Evolutionary conservation across 768 basidiomycete genomes (phyloP).

Genomic region (Trametopsis cervina): DNA sequence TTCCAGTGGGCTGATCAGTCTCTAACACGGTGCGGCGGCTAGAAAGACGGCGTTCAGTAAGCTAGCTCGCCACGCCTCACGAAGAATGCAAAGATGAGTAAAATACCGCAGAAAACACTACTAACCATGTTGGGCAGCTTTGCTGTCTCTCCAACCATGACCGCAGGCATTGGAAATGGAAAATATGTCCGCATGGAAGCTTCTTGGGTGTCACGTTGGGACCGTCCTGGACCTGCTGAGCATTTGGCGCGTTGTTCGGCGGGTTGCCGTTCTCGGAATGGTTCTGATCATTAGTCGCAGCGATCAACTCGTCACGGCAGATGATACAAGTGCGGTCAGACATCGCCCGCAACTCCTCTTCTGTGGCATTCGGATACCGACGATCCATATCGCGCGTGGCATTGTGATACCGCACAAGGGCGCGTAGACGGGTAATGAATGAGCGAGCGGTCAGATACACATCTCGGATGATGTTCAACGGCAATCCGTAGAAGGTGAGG

Average conservation of each 20-base stretch:
- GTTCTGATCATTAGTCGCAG: conserved; percentile 19
- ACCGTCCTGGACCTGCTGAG: conserved; percentile 39
- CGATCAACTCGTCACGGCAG: conserved; percentile 91
- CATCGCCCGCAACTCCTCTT: conserved; percentile 74
- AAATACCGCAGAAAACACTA: conserved; percentile 11
- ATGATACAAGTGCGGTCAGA: conserved; percentile 95
- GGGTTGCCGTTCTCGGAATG: conserved; percentile 2
- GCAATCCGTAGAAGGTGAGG: conserved; percentile 89
- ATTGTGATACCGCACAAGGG: conserved; percentile 85
- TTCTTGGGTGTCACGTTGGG: conserved; percentile 97
- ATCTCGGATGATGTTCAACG: conserved; percentile 94
- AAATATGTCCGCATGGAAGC: conserved; percentile 93
- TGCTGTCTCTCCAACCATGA: conserved; percentile 99
- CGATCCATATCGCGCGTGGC: conserved; percentile 97
- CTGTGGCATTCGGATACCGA: conserved; percentile 87
- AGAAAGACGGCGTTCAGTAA: conserved; percentile 7
- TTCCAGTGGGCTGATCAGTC: conserved; percentile 21
- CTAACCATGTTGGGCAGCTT: conserved; percentile 97
- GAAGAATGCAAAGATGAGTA: conserved; percentile 8
- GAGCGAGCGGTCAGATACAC: conserved; percentile 94
- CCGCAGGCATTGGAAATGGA: conserved; percentile 95
- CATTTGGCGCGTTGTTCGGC: conserved; percentile 8
- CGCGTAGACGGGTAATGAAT: conserved; percentile 80
- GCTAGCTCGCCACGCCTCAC: conserved; percentile 8
- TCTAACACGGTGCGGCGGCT: conserved; percentile 80